phyloP scores from a whole-genome alignment of 805 yeast species.

The Alloascoidea hylecoeti region DNA sequence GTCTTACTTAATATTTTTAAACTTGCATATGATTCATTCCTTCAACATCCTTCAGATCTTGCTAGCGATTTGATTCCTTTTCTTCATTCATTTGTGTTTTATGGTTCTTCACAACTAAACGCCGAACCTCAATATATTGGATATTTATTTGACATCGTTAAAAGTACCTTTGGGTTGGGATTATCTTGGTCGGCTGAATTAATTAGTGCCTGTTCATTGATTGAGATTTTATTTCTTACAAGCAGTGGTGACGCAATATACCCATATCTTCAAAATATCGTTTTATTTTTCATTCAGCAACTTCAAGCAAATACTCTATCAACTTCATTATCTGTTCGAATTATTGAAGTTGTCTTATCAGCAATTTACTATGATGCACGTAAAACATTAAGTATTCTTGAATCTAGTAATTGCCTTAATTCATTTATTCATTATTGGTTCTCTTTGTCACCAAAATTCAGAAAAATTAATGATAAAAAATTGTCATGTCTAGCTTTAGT shows the following conservation, averaged over 20 bases:
- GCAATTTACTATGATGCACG: neutral
- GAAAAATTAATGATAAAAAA: neutral
- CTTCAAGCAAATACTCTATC: neutral
- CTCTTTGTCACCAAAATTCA: neutral
- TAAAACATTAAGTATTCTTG: neutral
- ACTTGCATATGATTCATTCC: neutral
- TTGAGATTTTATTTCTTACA: neutral
- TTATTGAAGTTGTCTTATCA: neutral
- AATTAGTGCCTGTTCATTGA: neutral
- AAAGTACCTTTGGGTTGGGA: neutral
- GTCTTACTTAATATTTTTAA: neutral
- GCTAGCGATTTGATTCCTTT: neutral
- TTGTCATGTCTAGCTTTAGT: neutral
- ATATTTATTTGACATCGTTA: neutral
- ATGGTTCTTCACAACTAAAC: neutral
- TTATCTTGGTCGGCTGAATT: neutral
- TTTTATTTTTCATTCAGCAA: neutral
- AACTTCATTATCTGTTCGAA: neutral
- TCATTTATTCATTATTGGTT: neutral
- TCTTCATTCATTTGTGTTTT: neutral
- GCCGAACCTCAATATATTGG: neutral
- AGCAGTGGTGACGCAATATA: neutral
- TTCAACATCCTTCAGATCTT: neutral
- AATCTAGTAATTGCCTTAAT: neutral
- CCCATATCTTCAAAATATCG: constrained; percentile 1